Conservation (phyloP, 805 yeast genomes). For the Myxozyma geophila region DNA sequence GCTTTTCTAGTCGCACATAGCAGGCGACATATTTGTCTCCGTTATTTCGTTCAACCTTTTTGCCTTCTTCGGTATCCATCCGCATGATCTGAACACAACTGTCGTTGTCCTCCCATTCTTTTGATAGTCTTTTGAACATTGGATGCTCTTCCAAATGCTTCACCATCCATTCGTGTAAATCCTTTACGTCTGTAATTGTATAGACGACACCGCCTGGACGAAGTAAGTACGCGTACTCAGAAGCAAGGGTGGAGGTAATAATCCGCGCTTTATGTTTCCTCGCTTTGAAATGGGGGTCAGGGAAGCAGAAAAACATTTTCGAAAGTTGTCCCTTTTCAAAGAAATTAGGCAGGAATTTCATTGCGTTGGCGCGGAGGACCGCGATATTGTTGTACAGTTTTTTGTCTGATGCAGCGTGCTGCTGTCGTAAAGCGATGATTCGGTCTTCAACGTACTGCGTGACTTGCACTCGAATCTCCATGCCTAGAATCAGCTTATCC, state of each 20-base stretch:
- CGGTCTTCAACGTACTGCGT: conserved; percentile 96
- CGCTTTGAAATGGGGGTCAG: conserved; percentile 99
- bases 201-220: conserved; percentile 86
- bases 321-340: conserved; percentile 65
- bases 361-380: conserved; percentile 92
- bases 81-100: conserved; percentile 85
- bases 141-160: conserved; percentile 90
- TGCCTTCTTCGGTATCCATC: conserved; percentile 96
- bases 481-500: conserved; percentile 73
- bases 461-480: conserved; percentile 93
- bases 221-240: conserved; percentile 91
- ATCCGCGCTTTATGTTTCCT: conserved; percentile 97
- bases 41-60: conserved; percentile 88
- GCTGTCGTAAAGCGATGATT: conserved; percentile 81
- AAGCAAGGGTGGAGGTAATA: conserved; percentile 78
- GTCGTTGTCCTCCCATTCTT: conserved; percentile 81
- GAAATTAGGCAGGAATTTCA: conserved; percentile 96
- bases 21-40: conserved; percentile 91
- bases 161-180: conserved; percentile 95
- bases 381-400: conserved; percentile 77
- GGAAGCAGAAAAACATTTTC: conserved; percentile 97
- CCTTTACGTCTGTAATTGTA: conserved; percentile 94
- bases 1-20: conserved; percentile 34
- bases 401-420: conserved; percentile 45
- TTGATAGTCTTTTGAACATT: conserved; percentile 75